Base-by-base conservation (phyloP, 2,329 filamentous ascomycete genomes). In the Pseudofabraea citricarpa region DNA sequence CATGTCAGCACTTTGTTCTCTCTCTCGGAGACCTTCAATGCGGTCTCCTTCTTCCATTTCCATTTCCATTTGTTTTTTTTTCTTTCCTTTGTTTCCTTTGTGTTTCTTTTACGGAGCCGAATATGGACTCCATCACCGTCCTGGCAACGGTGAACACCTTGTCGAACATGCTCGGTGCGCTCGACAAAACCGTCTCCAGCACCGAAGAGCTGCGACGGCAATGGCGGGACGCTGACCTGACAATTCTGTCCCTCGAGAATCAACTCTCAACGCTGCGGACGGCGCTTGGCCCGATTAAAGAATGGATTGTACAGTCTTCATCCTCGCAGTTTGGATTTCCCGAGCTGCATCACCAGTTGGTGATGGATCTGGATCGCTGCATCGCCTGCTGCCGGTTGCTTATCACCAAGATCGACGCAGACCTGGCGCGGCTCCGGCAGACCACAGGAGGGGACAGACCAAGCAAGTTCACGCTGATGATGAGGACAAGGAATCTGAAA, bases 321-420 rank as follows among this genome's bases (percentile, higher is more conserved):
- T 31, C 27, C 27, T 31, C 27, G 27, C 29, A 48, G 36, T 12
- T 31, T 15, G 42, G 43, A 12, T 31, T 38, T 6, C 36, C 13
- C 9, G 45, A 48, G n/a, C 36, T 22, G 36, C 45, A 48, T 39
- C 42, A 45, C 23, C 42, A 41, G 27, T 19, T 48, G 18, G 32
- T 45, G 19, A 45, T 45, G 32, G 45, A 48, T 39, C 24, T 48
- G 21, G 45, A 42, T 5, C 18, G 6, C 21, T 48, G 36, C 13
- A 22, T 48, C 16, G 19, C 32, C 13, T 48, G 41, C 31, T 45
- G 45, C 23, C 24, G 32, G 23, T 38, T 45, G 38, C 42, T 48
- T 2, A 29, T 38, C 20, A 20, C 9, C 18, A 35, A 37, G 27
- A 36, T 45, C 7, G 20, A 39, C 13, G 7, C 42, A 31, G 10